A percentile compares a stretch with the other conserved stretches of the same genome.
Evolutionary conservation across 139 green algal species (phyloP).

Genomic region (Chlorella sp.): DNA sequence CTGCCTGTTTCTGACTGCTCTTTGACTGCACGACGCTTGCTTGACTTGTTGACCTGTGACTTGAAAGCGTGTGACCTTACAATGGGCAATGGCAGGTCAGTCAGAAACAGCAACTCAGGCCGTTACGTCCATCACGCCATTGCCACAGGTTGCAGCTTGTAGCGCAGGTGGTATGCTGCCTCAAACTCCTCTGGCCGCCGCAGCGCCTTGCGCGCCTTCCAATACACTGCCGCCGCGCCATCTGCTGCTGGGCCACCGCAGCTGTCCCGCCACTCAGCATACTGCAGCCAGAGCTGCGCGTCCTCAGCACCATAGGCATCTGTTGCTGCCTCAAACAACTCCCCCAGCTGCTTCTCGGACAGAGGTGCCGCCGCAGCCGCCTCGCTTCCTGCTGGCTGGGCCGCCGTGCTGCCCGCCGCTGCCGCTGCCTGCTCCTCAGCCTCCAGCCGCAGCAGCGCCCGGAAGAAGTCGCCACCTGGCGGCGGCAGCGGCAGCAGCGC

Average conservation of each 20-base stretch:
- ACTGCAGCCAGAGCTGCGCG: conserved; percentile 73
- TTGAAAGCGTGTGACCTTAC: no score
- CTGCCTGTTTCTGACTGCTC: not conserved
- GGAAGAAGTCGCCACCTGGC: conserved; percentile 69
- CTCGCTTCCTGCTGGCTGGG: not conserved
- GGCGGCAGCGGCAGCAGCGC: conserved; percentile 63
- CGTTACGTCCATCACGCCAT: not conserved
- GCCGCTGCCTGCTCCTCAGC: conserved; percentile 7
- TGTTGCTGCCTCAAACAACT: conserved; percentile 65
- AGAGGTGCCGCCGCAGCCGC: not conserved
- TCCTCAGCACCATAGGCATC: conserved; percentile 58
- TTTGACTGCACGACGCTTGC: not conserved
- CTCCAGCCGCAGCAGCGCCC: conserved; percentile 64
- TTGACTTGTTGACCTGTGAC: not conserved
- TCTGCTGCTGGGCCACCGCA: conserved; percentile 11
- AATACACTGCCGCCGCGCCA: conserved; percentile 64
- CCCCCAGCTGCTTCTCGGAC: conserved; percentile 14
- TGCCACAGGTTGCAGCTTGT: conserved; percentile 1
- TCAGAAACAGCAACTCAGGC: not conserved
- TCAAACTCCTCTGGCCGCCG: conserved; percentile 61
- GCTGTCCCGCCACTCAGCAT: conserved; percentile 42
- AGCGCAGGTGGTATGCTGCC: conserved; percentile 23
- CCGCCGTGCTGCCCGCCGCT: not conserved
- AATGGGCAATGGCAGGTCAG: no score
- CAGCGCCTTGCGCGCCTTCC: conserved; percentile 74